These are phyloP conservation scores for Penicillium flavigenum DNA, from an alignment of 495 filamentous ascomycete genomes.

Conservation along the genomic window DNA sequence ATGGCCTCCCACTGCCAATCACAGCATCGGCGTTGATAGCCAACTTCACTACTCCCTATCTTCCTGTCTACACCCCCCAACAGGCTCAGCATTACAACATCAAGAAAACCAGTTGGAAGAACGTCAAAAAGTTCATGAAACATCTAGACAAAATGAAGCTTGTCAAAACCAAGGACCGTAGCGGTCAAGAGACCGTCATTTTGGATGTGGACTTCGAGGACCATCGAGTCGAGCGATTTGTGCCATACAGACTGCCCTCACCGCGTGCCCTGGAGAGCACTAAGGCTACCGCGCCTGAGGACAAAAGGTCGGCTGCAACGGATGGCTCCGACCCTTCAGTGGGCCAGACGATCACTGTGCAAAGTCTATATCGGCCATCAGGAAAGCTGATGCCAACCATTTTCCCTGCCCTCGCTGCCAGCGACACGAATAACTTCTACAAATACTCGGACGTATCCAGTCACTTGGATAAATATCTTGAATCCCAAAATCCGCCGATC, in stretches of 20 bases:
- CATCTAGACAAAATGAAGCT: constrained; percentile 62
- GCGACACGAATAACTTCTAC: constrained; percentile 53
- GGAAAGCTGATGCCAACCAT: constrained; percentile 57
- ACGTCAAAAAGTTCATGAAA: constrained; percentile 72
- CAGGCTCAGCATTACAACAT: constrained; percentile 62
- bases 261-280: constrained; percentile 37
- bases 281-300: constrained; percentile 34
- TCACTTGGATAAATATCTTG: constrained; percentile 44
- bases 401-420: constrained; percentile 42
- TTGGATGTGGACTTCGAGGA: constrained; percentile 67
- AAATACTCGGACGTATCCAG: constrained; percentile 46
- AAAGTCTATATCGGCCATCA: constrained; percentile 56
- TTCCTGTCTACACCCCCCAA: constrained; percentile 57
- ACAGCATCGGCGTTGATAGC: constrained; percentile 65
- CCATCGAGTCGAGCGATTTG: constrained; percentile 53
- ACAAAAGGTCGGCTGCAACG: constrained; percentile 43
- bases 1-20: constrained; percentile 60
- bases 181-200: constrained; percentile 64
- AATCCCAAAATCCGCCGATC: constrained; percentile 54
- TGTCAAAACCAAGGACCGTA: constrained; percentile 65
- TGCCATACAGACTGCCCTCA: constrained; percentile 61
- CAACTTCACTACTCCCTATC: constrained; percentile 63
- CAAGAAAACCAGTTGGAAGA: constrained; percentile 77
- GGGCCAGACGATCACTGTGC: constrained; percentile 56
- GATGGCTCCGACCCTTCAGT: constrained; percentile 49